phyloP scores from a whole-genome alignment of 371 early-diverging fungal genomes.

The Basidiobolus meristosporus region DNA sequence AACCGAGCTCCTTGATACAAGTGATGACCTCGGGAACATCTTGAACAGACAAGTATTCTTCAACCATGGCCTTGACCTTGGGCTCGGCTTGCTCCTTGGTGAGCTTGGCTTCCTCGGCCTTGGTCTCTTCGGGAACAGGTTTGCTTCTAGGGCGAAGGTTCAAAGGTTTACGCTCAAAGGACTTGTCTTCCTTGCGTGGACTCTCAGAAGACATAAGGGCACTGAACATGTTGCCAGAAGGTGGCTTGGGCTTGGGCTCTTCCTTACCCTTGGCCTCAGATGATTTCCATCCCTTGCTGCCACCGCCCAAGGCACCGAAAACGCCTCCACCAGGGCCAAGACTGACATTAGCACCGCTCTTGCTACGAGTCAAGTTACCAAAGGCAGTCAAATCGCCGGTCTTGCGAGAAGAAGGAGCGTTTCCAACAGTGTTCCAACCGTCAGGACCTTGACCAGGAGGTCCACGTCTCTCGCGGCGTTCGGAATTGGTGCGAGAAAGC shows the following conservation, averaged over 20 bases:
- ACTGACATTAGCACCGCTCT: conserved; percentile 17
- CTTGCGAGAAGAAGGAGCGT: conserved; percentile 17
- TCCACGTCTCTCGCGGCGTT: conserved; percentile 27
- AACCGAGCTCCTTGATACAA: conserved; percentile 46
- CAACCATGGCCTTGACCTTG: conserved; percentile 39
- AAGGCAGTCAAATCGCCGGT: conserved; percentile 56
- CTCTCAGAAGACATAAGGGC: conserved; percentile 7
- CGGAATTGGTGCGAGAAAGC: conserved; percentile 8
- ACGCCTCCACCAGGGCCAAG: conserved; percentile 37
- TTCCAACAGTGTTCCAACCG: conserved; percentile 54
- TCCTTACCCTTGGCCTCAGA: conserved; percentile 10
- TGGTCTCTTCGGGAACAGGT: not conserved
- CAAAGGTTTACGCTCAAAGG: not conserved
- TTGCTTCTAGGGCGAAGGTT: conserved; percentile 1
- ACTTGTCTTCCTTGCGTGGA: conserved; percentile 1
- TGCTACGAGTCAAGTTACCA: conserved; percentile 53
- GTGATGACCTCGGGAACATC: conserved; percentile 25
- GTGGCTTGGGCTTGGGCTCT: conserved; percentile 10
- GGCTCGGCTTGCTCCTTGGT: conserved; percentile 28
- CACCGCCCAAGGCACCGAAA: conserved; percentile 20
- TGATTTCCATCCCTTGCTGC: conserved; percentile 17
- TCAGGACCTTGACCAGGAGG: conserved; percentile 21
- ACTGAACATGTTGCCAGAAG: conserved; percentile 33
- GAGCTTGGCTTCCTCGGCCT: conserved; percentile 13
- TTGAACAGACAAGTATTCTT: conserved; percentile 27